Conservation (phyloP, 2,329 filamentous ascomycete species). For the Elsinoe australis region DNA sequence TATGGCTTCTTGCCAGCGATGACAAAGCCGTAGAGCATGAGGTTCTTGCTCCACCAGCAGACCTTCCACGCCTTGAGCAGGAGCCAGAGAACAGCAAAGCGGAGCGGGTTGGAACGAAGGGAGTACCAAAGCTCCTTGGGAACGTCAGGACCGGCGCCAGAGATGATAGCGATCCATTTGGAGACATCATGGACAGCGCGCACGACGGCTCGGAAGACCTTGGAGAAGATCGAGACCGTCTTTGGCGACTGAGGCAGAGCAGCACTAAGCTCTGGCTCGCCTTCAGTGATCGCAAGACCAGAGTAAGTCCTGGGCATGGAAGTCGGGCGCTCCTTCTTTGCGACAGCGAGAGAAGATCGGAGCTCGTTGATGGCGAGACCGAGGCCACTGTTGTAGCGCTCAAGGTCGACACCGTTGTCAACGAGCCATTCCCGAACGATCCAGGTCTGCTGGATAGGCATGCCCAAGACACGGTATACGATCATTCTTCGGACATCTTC, state of each 20-base stretch:
- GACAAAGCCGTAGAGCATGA: slow-evolving; percentile 16
- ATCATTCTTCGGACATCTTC: slow-evolving; percentile 19
- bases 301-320: background rate
- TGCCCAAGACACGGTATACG: slow-evolving; percentile 17
- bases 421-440: slow-evolving; percentile 17
- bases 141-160: slow-evolving; percentile 18
- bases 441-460: slow-evolving; percentile 4
- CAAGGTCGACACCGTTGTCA: slow-evolving; percentile 7
- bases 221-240: background rate
- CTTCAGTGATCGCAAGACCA: background rate
- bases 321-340: slow-evolving; percentile 7
- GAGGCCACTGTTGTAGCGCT: slow-evolving; percentile 6
- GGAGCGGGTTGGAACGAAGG: slow-evolving; percentile 10
- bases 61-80: slow-evolving; percentile 20
- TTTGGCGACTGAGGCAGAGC: slow-evolving; percentile 5
- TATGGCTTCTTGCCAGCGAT: slow-evolving; percentile 17
- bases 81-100: slow-evolving; percentile 15
- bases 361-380: slow-evolving; percentile 16
- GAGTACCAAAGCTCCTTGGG: slow-evolving; percentile 19
- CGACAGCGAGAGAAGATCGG: background rate
- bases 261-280: slow-evolving; percentile 17
- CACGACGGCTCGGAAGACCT: background rate
- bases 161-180: slow-evolving; percentile 20
- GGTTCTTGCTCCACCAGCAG: slow-evolving; percentile 20
- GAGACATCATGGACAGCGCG: slow-evolving; percentile 12